Conservation (phyloP, 140 eudicot species). For the Erigeron philadelphicus region DNA sequence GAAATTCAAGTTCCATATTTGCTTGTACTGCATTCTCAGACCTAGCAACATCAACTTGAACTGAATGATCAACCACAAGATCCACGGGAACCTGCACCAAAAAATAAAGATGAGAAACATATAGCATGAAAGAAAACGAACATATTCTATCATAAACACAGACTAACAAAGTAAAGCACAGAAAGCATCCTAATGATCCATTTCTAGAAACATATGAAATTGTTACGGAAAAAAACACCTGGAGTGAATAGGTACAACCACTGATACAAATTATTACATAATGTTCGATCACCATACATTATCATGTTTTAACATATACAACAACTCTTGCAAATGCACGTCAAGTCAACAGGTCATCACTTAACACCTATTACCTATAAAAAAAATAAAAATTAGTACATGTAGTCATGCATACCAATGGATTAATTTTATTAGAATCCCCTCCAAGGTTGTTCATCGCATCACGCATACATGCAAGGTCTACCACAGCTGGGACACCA, state of each 20-base stretch:
- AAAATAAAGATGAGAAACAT: constrained; percentile 19
- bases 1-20: constrained; percentile 89
- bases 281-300: not conserved
- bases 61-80: constrained; percentile 95
- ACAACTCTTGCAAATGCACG: not conserved
- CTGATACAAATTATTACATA: not conserved
- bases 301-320: constrained; percentile 10
- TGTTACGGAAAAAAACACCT: not conserved
- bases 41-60: constrained; percentile 92
- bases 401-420: constrained; percentile 53
- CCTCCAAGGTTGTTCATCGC: constrained; percentile 96
- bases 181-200: not conserved
- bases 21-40: constrained; percentile 96
- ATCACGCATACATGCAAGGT: constrained; percentile 98
- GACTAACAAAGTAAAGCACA: no score
- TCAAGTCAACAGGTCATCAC: not conserved
- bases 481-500: constrained; percentile 99
- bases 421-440: constrained; percentile 87
- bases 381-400: not conserved
- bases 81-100: constrained; percentile 88
- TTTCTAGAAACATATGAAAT: constrained; percentile 12
- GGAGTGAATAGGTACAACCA: not conserved
- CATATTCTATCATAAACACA: not conserved
- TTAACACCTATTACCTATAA: not conserved
- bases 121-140: not conserved